These are phyloP conservation scores for Trifolium fragiferum DNA, from an alignment of 306 rosid genomes.

Conservation along the genomic window DNA sequence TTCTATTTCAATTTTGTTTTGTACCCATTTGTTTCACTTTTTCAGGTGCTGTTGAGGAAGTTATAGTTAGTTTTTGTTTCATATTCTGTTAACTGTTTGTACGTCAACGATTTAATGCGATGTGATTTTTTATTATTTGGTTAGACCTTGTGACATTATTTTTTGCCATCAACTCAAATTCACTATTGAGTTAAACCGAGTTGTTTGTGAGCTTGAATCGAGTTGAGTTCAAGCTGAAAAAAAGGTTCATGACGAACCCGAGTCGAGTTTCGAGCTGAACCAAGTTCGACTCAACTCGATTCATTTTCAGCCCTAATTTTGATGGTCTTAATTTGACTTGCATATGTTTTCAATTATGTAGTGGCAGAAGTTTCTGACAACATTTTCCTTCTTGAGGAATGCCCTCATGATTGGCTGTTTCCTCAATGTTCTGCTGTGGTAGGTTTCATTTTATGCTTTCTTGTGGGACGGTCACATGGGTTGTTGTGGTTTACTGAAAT, in stretches of 20 bases:
- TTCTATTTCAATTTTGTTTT: slow-evolving; percentile 27
- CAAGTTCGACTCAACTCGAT: neutral
- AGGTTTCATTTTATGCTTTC: slow-evolving; percentile 44
- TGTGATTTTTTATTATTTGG: neutral
- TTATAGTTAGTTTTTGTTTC: slow-evolving; percentile 6
- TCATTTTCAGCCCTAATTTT: slow-evolving; percentile 13
- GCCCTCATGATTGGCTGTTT: slow-evolving; percentile 98
- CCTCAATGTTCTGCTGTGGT: slow-evolving; percentile 98
- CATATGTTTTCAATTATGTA: slow-evolving; percentile 49
- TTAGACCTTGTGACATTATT: neutral
- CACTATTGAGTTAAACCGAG: neutral
- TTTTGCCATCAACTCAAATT: neutral
- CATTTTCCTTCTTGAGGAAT: slow-evolving; percentile 84
- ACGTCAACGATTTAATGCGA: neutral
- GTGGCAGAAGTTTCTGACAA: slow-evolving; percentile 71
- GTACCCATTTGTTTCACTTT: slow-evolving; percentile 4
- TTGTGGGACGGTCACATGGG: neutral
- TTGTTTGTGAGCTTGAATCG: neutral
- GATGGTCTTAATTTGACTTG: slow-evolving; percentile 25
- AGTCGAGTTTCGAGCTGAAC: neutral
- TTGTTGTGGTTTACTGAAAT: neutral
- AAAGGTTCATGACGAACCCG: neutral
- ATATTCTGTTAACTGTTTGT: neutral
- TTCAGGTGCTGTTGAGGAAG: slow-evolving; percentile 3
- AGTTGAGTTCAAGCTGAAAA: neutral